These are phyloP conservation scores for Cladobotryum protrusum DNA, from an alignment of 2,329 filamentous ascomycete genomes.

Conservation along the genomic window DNA sequence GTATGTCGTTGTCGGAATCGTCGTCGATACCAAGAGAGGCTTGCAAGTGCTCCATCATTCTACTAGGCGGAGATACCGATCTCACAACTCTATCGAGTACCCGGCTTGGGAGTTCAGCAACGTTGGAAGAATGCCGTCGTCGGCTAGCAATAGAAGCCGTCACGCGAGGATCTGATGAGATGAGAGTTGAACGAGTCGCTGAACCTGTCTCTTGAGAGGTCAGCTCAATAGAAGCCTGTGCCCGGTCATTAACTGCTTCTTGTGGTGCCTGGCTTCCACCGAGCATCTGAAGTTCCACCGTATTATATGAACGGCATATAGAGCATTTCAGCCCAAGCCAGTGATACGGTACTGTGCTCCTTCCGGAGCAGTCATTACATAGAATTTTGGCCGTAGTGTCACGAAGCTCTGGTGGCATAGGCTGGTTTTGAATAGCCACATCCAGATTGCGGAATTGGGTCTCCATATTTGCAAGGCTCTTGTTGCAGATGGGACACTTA, in stretches of 20 bases:
- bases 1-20: conserved; percentile 50
- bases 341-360: conserved; percentile 81
- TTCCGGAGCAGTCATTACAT: conserved; percentile 92
- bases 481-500: conserved; percentile 94
- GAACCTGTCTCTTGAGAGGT: background rate
- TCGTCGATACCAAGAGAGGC: conserved; percentile 27
- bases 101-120: conserved; percentile 25
- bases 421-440: conserved; percentile 77
- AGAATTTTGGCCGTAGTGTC: conserved; percentile 77
- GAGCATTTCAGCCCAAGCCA: conserved; percentile 91
- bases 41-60: conserved; percentile 20
- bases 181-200: conserved; percentile 18
- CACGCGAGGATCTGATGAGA: conserved; percentile 8
- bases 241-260: conserved; percentile 19
- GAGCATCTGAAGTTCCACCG: conserved; percentile 56
- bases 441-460: conserved; percentile 88
- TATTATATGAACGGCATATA: conserved; percentile 65
- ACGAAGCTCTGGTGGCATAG: conserved; percentile 81
- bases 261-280: conserved; percentile 32
- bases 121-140: conserved; percentile 35
- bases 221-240: conserved; percentile 6
- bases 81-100: conserved; percentile 37
- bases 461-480: conserved; percentile 97
- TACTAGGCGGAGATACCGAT: conserved; percentile 37
- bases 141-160: conserved; percentile 20